Percentiles rank a stretch among this genome's conserved stretches.
Evolutionary conservation across 2,329 filamentous ascomycete genomes (phyloP).

Genomic region (Orbilia brochopaga): DNA sequence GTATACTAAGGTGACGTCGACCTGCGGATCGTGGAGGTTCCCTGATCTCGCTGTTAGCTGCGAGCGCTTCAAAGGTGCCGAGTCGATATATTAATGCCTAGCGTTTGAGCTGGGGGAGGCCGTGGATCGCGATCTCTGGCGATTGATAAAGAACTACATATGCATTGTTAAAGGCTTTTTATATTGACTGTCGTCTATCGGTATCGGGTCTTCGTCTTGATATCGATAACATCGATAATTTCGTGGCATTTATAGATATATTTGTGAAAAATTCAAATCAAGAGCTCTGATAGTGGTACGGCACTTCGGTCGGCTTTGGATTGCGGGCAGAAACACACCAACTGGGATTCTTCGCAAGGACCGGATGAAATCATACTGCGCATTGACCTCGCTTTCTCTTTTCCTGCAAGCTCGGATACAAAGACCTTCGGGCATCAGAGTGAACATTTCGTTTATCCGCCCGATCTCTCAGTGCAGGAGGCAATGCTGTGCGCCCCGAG

Average conservation of each 20-base stretch:
- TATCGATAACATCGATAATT: too few species aligned
- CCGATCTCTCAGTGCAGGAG: slow-evolving; percentile 20
- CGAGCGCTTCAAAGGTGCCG: background rate
- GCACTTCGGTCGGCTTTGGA: background rate
- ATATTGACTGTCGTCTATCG: too few species aligned
- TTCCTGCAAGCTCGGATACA: slow-evolving; percentile 3
- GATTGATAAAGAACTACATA: too few species aligned
- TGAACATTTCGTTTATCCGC: slow-evolving; percentile 28
- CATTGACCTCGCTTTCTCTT: slow-evolving; percentile 34
- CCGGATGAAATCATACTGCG: slow-evolving; percentile 14
- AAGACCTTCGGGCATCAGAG: background rate
- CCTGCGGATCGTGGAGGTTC: slow-evolving; percentile 12
- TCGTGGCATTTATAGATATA: too few species aligned
- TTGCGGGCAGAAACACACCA: background rate
- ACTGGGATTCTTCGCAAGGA: background rate
- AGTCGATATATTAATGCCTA: too few species aligned
- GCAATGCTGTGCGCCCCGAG: slow-evolving; percentile 13
- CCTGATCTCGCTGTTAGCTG: background rate
- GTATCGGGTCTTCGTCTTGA: too few species aligned
- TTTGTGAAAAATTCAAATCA: too few species aligned
- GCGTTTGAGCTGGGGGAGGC: too few species aligned
- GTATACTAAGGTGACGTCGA: slow-evolving; percentile 12
- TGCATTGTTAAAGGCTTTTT: too few species aligned
- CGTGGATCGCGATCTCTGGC: too few species aligned
- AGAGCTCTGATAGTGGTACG: background rate